Base-by-base conservation (phyloP, 2,329 filamentous ascomycete species). In the Magnaporthiopsis poae region DNA sequence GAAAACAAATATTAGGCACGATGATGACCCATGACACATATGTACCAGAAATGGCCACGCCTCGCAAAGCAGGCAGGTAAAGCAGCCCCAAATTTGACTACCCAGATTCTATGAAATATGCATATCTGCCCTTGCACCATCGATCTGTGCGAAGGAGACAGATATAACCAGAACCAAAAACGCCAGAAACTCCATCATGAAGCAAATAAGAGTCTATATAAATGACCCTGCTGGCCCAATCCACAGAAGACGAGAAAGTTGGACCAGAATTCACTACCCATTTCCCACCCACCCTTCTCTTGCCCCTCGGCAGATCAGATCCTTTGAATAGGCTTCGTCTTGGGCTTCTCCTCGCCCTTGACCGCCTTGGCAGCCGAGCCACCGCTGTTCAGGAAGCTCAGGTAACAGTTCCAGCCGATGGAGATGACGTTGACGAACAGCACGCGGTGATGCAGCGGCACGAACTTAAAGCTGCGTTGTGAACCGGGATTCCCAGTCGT, bases 401-500 rank as follows among this genome's bases (percentile, higher is more conserved):
- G 75, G 73, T 87, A 88, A 69, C 82, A 85, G 77, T 88, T 88
- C 86, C 86, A 88, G 69, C 85, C 85, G 70, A 86, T 83, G 66
- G 81, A 90, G 66, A 96, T 82, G 64, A 96, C 77, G 74, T 97
- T 97, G 72, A 96, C 93, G 69, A 96, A 88, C 72, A 96, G 80
- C 60, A 97, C 86, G 68, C 92, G 85, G 78, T 94, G 88, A 74
- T 96, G 86, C 69, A 96, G 81, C 63, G 93, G 93, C 69, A 96
- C 85, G 70, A 95, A 84, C 73, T 90, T 89, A 80, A 97, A 97
- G 81, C 52, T 65, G 31, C 33, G 33, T 9, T 11, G 35, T 36
- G 12, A 36, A 12, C 35, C 35, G 12, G 12, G 46, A 21, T 4
- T 56, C 5, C 5, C 46, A 3, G 21, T 25, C 5, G 46, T 56